A percentile compares a stretch with the other conserved stretches of the same genome.
Evolutionary conservation across 2,329 filamentous ascomycete species (phyloP).

Genomic region (Biscogniauxia mediterranea): DNA sequence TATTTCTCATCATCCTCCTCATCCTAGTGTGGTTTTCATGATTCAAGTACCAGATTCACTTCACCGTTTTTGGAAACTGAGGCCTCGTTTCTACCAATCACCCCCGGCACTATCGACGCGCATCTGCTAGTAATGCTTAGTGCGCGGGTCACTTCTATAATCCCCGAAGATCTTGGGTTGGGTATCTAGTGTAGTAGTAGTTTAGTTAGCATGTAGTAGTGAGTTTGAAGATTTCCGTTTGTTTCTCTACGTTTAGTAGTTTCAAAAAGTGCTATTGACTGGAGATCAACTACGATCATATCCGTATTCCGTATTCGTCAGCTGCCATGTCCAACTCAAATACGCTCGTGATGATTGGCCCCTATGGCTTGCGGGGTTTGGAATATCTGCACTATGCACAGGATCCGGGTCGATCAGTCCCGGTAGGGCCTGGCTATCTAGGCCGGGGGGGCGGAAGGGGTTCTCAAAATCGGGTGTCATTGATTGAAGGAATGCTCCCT

Average conservation of each 20-base stretch:
- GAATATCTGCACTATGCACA: neutral
- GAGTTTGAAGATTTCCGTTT: too few species aligned
- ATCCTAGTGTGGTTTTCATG: neutral
- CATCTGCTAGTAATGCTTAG: too few species aligned
- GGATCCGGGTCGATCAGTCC: too few species aligned
- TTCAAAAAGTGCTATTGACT: too few species aligned
- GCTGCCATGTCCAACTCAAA: neutral
- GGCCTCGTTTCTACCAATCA: too few species aligned
- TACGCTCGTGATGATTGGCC: neutral
- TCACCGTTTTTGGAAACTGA: too few species aligned
- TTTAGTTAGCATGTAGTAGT: too few species aligned
- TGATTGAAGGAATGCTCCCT: neutral
- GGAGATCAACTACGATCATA: neutral
- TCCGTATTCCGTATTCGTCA: neutral
- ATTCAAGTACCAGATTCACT: neutral
- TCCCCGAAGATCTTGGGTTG: too few species aligned
- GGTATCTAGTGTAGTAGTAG: too few species aligned
- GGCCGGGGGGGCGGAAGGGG: neutral
- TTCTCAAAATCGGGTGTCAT: neutral
- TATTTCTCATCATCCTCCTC: neutral
- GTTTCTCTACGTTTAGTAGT: too few species aligned
- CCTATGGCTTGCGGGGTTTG: neutral
- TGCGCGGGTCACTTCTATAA: too few species aligned
- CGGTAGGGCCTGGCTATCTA: neutral
- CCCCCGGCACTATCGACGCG: too few species aligned